phyloP scores from a whole-genome alignment of 805 yeast genomes.

The Dipodascus geniculatus region DNA sequence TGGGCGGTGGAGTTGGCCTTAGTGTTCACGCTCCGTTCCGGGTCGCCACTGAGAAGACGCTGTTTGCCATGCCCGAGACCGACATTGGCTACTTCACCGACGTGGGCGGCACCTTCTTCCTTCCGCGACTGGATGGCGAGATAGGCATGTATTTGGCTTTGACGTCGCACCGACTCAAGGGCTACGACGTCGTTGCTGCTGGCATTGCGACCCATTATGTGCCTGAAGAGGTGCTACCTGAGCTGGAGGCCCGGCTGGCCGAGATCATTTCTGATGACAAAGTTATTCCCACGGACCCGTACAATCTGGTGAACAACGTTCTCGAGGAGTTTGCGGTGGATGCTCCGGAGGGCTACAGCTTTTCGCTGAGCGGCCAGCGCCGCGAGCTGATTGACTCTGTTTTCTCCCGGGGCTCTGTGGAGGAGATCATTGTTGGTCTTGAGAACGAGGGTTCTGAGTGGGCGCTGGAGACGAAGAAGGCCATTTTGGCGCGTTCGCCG shows the following conservation, averaged over 20 bases:
- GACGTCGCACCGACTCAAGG: constrained; percentile 70
- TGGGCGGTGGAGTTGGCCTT: constrained; percentile 98
- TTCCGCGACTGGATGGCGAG: constrained; percentile 71
- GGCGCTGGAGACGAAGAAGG: constrained; percentile 45
- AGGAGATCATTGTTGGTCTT: constrained; percentile 44
- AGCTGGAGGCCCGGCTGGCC: constrained; percentile 32
- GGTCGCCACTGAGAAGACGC: constrained; percentile 81
- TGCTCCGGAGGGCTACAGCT: constrained; percentile 50
- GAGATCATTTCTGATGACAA: constrained; percentile 1
- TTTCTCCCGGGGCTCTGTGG: constrained; percentile 41
- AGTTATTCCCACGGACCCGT: constrained; percentile 27
- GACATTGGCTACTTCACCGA: constrained; percentile 94
- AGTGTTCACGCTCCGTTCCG: constrained; percentile 87
- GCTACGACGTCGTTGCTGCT: constrained; percentile 67
- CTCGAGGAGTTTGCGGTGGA: constrained; percentile 70
- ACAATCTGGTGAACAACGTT: constrained; percentile 51
- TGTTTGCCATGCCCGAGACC: constrained; percentile 96
- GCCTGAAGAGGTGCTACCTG: constrained; percentile 49
- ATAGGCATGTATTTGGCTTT: constrained; percentile 78
- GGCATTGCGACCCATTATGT: constrained; percentile 91
- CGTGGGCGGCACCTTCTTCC: constrained; percentile 85
- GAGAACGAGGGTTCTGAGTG: constrained; percentile 49
- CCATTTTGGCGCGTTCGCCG: constrained; percentile 57
- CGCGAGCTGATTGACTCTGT: constrained; percentile 55
- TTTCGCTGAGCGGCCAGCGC: constrained; percentile 43